These are phyloP conservation scores for Magnusiomyces magnusii DNA, from an alignment of 1,139 yeast species.

Conservation along the genomic window DNA sequence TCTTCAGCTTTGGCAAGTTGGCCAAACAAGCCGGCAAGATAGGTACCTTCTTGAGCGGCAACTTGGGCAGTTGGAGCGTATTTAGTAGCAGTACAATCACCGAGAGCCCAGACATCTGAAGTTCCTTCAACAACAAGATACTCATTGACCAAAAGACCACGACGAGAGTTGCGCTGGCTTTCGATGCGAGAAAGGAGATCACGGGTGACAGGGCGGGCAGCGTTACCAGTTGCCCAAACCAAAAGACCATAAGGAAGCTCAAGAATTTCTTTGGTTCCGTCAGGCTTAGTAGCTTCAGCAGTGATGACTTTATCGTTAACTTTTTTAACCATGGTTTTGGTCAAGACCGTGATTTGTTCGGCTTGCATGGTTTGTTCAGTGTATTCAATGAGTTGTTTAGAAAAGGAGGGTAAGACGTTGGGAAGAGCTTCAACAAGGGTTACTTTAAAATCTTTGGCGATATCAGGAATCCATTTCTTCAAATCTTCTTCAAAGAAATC, in stretches of 20 bases:
- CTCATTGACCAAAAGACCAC: constrained; percentile 84
- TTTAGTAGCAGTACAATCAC: constrained; percentile 89
- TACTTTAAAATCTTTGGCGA: constrained; percentile 72
- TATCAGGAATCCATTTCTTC: constrained; percentile 80
- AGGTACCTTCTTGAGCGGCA: constrained; percentile 90
- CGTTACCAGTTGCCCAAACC: constrained; percentile 98
- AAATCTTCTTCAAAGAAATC: constrained; percentile 92
- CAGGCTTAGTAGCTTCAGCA: constrained; percentile 64
- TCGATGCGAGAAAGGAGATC: constrained; percentile 62
- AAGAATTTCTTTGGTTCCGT: constrained; percentile 50
- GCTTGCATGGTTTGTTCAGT: constrained; percentile 75
- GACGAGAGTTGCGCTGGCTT: constrained; percentile 79
- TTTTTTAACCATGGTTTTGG: constrained; percentile 83
- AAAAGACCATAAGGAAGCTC: constrained; percentile 84
- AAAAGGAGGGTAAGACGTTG: constrained; percentile 80
- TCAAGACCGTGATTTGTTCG: constrained; percentile 67
- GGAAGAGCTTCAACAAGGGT: constrained; percentile 89
- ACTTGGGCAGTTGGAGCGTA: constrained; percentile 97
- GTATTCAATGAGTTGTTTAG: constrained; percentile 73
- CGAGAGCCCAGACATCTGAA: constrained; percentile 76
- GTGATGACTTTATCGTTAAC: constrained; percentile 61
- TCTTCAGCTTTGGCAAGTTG: constrained; percentile 62
- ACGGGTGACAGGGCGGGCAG: constrained; percentile 70
- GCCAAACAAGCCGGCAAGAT: constrained; percentile 65
- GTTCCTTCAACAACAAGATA: constrained; percentile 79